phyloP scores from a whole-genome alignment of 495 filamentous ascomycete species.

The Durotheca rogersii region DNA sequence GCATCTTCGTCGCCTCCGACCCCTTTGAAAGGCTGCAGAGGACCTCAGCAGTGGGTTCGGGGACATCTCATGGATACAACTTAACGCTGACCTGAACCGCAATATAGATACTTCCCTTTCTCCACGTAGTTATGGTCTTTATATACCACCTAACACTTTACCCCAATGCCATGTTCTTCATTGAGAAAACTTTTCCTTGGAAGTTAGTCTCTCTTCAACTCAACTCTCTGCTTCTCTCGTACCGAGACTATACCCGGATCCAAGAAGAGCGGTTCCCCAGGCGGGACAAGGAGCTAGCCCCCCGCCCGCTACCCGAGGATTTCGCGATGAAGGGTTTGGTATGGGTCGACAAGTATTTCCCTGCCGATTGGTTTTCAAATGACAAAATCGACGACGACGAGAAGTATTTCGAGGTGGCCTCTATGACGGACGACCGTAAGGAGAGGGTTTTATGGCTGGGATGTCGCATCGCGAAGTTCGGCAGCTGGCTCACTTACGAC shows the following conservation, averaged over 20 bases:
- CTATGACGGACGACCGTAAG: slow-evolving; percentile 62
- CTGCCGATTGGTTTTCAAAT: slow-evolving; percentile 65
- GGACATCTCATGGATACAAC: no score
- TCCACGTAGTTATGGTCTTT: slow-evolving; percentile 71
- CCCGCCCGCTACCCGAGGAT: slow-evolving; percentile 78
- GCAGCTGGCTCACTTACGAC: slow-evolving; percentile 42
- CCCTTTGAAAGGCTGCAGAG: no score
- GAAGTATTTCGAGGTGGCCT: slow-evolving; percentile 66
- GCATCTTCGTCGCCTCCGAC: no score
- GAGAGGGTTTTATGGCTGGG: slow-evolving; percentile 78
- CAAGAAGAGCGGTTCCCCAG: slow-evolving; percentile 55
- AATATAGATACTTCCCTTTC: slow-evolving; percentile 58
- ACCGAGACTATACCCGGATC: slow-evolving; percentile 43
- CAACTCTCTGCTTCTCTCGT: slow-evolving; percentile 58
- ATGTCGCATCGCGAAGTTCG: slow-evolving; percentile 50
- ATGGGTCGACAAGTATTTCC: slow-evolving; percentile 71
- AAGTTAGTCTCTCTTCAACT: slow-evolving; percentile 59
- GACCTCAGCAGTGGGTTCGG: no score
- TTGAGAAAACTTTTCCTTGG: slow-evolving; percentile 63
- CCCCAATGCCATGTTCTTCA: slow-evolving; percentile 50
- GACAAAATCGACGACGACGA: slow-evolving; percentile 75
- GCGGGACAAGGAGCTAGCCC: slow-evolving; percentile 48
- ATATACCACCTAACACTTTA: slow-evolving; percentile 58
- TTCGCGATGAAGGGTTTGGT: slow-evolving; percentile 74
- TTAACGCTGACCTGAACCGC: slow-evolving; percentile 5